Evolutionary conservation across 441 rosid genomes (phyloP), one percentile per base, ranked within the genome.

Genomic region (Theobroma grandiflorum): DNA sequence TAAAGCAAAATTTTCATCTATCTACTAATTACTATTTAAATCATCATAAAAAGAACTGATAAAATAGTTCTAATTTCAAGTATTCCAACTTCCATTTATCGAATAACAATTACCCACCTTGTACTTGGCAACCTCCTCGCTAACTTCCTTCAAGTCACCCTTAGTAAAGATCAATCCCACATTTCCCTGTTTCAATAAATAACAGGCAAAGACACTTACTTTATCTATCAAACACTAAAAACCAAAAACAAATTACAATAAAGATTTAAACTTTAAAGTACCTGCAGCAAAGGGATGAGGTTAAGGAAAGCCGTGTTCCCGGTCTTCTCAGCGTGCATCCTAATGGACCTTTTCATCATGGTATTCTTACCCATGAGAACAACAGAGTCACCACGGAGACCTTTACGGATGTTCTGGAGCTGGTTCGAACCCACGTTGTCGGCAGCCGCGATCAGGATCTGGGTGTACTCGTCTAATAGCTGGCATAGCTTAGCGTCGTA

Each of bases 301-400:
- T 78, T 91, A 40, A 91, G 93, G 83, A 85, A 85, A 22, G 82
- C 81, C 0, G 57, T 47, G 78, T 92, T 97, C 0, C 97, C 98
- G 1, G 97, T 94, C 40, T 89, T 91, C 49, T 97, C 95, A 12
- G 97, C 70, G 80, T 97, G 98, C 2, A 95, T 86, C 83, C 96
- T 90, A 53, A 97, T 77, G 18, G 98, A 78, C 83, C 98, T 84
- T 88, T 95, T 97, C 98, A 95, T 97, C 99, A 97, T 97, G 0
- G 99, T 97, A 77, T 97, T 97, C 83, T 97, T 97, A 6, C 98
- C 99, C 98, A 96, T 96, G 0, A 96, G 89, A 26, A 96, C 93
- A 8, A 95, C 65, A 0, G 99, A 95, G 82, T 95, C 96, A 2
- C 98, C 96, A 6, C 99, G 87, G 12, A 96, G 86, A 49, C 99